Percentiles rank a stretch among this genome's conserved stretches.
Conservation (phyloP, 768 basidiomycete genomes). For the Lentinula guzmanii region DNA sequence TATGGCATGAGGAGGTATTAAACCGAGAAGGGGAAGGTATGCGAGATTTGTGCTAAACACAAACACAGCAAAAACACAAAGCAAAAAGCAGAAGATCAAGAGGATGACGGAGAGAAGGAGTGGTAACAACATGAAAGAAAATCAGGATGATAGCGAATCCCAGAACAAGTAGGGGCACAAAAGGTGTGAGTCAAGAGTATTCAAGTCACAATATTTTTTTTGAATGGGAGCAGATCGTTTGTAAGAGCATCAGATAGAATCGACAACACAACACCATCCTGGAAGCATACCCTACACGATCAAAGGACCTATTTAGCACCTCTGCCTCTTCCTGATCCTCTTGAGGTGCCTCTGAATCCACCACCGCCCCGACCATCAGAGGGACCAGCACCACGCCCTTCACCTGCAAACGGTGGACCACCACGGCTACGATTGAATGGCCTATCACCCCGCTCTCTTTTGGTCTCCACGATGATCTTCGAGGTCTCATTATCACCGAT, state of each 20-base stretch:
- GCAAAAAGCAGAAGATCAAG: background rate
- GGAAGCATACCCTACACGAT: background rate
- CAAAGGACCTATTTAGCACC: background rate
- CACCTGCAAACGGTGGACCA: conserved; percentile 17
- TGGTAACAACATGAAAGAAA: background rate
- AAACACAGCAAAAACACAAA: background rate
- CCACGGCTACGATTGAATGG: conserved; percentile 41
- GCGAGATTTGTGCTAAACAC: background rate
- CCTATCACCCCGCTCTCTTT: conserved; percentile 63
- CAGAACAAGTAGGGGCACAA: background rate
- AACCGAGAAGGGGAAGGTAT: background rate
- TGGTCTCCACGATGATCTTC: conserved; percentile 76
- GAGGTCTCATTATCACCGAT: conserved; percentile 46
- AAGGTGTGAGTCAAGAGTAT: background rate
- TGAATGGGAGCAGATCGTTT: background rate
- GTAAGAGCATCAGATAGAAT: background rate
- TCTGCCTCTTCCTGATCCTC: conserved; percentile 7
- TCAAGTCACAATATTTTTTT: background rate
- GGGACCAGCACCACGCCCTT: conserved; percentile 15
- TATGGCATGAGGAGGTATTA: background rate
- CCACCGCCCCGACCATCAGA: conserved; percentile 5
- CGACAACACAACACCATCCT: background rate
- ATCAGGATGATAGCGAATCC: background rate
- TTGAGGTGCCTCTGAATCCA: conserved; percentile 1
- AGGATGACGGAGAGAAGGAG: background rate